Conservation (phyloP, 2,329 filamentous ascomycete species). For the Pseudocercospora pini-densiflorae region DNA sequence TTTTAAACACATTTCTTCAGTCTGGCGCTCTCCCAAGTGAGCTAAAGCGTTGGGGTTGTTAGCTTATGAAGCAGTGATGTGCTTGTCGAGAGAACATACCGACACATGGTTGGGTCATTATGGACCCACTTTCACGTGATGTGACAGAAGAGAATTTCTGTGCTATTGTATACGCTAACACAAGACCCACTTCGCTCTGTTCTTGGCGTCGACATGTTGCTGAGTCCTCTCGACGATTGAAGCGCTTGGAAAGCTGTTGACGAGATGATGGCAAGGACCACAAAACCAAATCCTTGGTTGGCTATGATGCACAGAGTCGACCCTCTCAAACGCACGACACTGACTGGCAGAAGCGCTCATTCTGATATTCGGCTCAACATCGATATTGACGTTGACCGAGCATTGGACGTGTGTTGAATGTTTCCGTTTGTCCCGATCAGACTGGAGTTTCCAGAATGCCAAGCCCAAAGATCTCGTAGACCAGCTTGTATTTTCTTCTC, state of each 20-base stretch:
- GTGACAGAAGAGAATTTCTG: not conserved
- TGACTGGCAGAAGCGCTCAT: too few relatives aligned
- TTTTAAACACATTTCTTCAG: not conserved
- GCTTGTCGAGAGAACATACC: too few relatives aligned
- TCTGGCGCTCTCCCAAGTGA: slow-evolving; percentile 18
- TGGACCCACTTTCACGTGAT: not conserved
- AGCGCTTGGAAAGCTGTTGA: too few relatives aligned
- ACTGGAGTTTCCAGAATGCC: not conserved
- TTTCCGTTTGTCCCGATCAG: not conserved
- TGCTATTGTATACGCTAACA: not conserved
- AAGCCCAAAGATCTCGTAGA: not conserved
- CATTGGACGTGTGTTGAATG: not conserved
- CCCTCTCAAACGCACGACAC: too few relatives aligned
- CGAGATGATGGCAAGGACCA: too few relatives aligned
- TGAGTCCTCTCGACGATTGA: not conserved
- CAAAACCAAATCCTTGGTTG: too few relatives aligned
- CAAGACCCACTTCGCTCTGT: not conserved
- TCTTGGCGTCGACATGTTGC: not conserved
- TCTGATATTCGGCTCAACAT: not conserved
- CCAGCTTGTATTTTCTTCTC: not conserved
- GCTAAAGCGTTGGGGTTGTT: not conserved
- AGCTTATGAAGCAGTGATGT: too few relatives aligned
- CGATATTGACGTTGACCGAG: not conserved
- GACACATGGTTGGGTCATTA: too few relatives aligned
- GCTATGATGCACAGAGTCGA: too few relatives aligned